A percentile compares a stretch with the other conserved stretches of the same genome.
phyloP scores from a whole-genome alignment of 108 stramenopile species.

The Poteriospumella lacustris region DNA sequence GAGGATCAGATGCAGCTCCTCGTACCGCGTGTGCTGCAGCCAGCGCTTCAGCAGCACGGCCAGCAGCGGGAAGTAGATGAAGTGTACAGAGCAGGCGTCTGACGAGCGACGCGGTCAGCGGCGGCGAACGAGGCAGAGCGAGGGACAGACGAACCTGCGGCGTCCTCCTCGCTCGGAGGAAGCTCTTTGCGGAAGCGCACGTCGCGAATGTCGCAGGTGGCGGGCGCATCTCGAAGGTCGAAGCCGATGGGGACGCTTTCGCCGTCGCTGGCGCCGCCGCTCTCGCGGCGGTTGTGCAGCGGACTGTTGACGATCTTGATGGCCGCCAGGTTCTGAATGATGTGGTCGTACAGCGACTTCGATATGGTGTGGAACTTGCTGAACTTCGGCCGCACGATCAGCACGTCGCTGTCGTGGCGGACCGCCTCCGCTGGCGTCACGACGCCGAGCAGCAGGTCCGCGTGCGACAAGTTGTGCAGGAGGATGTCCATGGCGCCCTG shows the following conservation, averaged over 20 bases:
- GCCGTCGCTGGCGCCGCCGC: not conserved
- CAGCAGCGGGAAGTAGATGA: slow-evolving; percentile 83
- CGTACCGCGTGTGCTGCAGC: slow-evolving; percentile 50
- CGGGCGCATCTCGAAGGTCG: slow-evolving; percentile 32
- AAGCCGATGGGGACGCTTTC: slow-evolving; percentile 33
- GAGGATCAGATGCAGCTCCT: not conserved
- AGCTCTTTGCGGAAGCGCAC: slow-evolving; percentile 33
- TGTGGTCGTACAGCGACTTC: slow-evolving; percentile 36
- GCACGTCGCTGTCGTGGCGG: slow-evolving; percentile 26
- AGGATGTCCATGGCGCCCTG: slow-evolving; percentile 66
- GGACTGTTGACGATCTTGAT: slow-evolving; percentile 1
- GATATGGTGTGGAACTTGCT: slow-evolving; percentile 22
- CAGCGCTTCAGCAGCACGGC: slow-evolving; percentile 72
- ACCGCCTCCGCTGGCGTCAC: slow-evolving; percentile 23
- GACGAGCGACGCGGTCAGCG: no score
- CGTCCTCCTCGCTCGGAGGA: not conserved
- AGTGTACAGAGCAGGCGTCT: no score
- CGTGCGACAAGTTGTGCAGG: slow-evolving; percentile 88
- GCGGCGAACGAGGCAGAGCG: slow-evolving; percentile 30
- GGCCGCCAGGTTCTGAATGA: slow-evolving; percentile 29
- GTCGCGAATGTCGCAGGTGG: slow-evolving; percentile 35
- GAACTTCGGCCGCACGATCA: slow-evolving; percentile 39
- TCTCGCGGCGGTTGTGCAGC: slow-evolving; percentile 34
- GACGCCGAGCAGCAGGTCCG: slow-evolving; percentile 74
- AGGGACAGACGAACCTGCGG: not conserved